Evolutionary conservation across 2,329 filamentous ascomycete species (phyloP), one percentile per base, ranked within the genome.

Genomic region (Penicillium sp.): DNA sequence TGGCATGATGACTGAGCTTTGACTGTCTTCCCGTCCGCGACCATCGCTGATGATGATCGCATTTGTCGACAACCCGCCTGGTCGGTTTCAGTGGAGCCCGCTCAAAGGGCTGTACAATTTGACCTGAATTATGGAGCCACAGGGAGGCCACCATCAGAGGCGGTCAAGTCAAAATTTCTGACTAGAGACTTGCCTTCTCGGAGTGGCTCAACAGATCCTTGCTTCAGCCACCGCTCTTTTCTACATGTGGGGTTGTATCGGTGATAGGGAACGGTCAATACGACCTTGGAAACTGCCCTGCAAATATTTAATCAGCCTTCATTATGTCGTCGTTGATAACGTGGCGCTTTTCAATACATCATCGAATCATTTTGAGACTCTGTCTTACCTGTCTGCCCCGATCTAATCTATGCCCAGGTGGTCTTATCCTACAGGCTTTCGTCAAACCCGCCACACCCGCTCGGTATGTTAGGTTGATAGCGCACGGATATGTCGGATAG

Each of bases 371-470:
- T 29, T 29, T 18, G 13, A 36, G 16, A 49, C 16, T 11, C 29
- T 14, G 7, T 14, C 27, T 53, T 43, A n/a, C 27, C 47, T 55
- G 27, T 27, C 47, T 34, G 14, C 32, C 38, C 43, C 53, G 36
- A 36, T 56, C 34, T 54, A 42, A 24, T 24, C 47, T 29, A 34
- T 11, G 31, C 2, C 31, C 10, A 21, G 22, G 29, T 29, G 27
- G 16, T 27, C 5, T 39, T 10, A 10, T 14, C 31, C 24, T n/a
- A 27, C 31, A 13, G 40, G 42, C 34, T 55, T 44, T 61, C 58
- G 55, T 55, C 49, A 42, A 60, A 59, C 47, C 63, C 59, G 62
- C 63, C 56, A 65, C 57, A 63, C 52, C 63, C 62, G 60, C 63
- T 43, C 45, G 52, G 47, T 27, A 61, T 44, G 49, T 55, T 55